phyloP scores from a whole-genome alignment of 1,139 yeast species.

The Debaryomycetaceae sp. region DNA sequence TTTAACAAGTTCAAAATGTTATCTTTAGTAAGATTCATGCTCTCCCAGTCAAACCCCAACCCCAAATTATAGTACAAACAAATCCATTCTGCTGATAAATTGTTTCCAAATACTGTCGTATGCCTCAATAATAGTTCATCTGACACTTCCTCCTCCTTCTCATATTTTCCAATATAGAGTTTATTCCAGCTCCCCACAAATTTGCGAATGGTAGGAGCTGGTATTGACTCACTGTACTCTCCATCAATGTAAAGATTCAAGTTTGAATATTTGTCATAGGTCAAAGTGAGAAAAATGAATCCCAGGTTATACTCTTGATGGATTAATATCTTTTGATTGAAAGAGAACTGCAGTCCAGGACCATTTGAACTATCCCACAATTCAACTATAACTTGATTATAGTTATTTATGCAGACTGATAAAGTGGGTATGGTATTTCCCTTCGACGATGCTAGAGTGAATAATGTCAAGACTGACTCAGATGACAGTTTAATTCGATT shows the following conservation, averaged over 20 bases:
- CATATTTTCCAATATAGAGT: slow-evolving; percentile 29
- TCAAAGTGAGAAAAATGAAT: slow-evolving; percentile 32
- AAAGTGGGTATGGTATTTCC: slow-evolving; percentile 21
- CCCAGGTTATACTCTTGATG: slow-evolving; percentile 19
- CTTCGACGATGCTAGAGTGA: slow-evolving; percentile 27
- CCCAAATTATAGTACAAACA: slow-evolving; percentile 36
- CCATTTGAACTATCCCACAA: slow-evolving; percentile 22
- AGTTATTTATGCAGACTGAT: slow-evolving; percentile 27
- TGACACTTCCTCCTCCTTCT: slow-evolving; percentile 4
- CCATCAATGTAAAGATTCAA: slow-evolving; percentile 41
- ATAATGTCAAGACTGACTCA: slow-evolving; percentile 22
- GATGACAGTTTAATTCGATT: slow-evolving; percentile 7
- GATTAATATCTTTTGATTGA: slow-evolving; percentile 28
- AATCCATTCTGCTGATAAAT: slow-evolving; percentile 38
- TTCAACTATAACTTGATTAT: slow-evolving; percentile 32
- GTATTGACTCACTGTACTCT: slow-evolving; percentile 44
- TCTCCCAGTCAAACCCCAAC: slow-evolving; percentile 37
- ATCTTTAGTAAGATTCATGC: slow-evolving; percentile 31
- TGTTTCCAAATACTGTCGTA: slow-evolving; percentile 26
- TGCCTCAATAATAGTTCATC: slow-evolving; percentile 34
- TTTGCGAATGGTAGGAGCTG: slow-evolving; percentile 35
- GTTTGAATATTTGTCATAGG: slow-evolving; percentile 37
- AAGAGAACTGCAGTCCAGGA: slow-evolving; percentile 30
- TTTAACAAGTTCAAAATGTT: slow-evolving; percentile 26
- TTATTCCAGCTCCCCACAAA: slow-evolving; percentile 35